phyloP scores from a whole-genome alignment of 148 eudicot genomes.

The Chenopodium album region DNA sequence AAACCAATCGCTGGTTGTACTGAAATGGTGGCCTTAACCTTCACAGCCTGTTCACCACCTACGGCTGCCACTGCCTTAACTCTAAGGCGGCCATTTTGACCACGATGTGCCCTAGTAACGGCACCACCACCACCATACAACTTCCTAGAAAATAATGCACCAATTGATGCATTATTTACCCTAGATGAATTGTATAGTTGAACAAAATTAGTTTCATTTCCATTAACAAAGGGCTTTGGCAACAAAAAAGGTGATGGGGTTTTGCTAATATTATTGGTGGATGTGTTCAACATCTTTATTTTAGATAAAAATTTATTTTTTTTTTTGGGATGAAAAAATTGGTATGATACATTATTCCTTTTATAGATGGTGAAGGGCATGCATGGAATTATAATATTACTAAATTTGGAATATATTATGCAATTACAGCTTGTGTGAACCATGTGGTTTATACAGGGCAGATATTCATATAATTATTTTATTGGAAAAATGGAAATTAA shows the following conservation, averaged over 20 bases:
- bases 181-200: neutral
- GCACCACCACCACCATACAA: neutral
- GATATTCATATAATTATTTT: too few species aligned
- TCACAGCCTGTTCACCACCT: neutral
- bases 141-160: neutral
- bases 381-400: neutral
- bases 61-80: neutral
- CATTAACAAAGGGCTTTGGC: slow-evolving; percentile 3
- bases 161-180: neutral
- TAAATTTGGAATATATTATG: too few species aligned
- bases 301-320: neutral
- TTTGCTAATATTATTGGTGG: slow-evolving; percentile 13
- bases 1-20: slow-evolving; percentile 24
- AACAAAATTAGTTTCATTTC: neutral
- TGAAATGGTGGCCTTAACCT: slow-evolving; percentile 29
- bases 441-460: too few species aligned
- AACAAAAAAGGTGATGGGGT: neutral
- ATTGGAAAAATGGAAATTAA: too few species aligned
- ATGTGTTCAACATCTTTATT: slow-evolving; percentile 12
- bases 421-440: too few species aligned
- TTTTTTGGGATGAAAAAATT: neutral
- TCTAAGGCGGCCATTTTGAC: slow-evolving; percentile 2
- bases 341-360: neutral
- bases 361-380: slow-evolving; percentile 4
- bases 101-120: neutral